Conservation (phyloP, 129 eudicot species). For the Calendula officinalis region DNA sequence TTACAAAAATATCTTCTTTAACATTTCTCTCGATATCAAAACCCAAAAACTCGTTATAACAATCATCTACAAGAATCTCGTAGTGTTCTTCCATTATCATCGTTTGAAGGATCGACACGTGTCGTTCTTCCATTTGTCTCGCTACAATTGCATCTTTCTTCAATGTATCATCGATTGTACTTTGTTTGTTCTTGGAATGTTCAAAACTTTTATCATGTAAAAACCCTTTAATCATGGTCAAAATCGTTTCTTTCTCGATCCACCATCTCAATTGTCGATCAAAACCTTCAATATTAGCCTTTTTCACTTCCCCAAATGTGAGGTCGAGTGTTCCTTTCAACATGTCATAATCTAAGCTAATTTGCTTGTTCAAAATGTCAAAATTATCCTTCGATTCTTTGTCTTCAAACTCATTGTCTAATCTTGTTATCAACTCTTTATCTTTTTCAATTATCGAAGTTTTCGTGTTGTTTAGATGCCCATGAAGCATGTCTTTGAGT, state of each 20-base stretch:
- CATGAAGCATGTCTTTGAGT: constrained; percentile 45
- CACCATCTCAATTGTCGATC: constrained; percentile 47
- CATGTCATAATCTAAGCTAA: constrained; percentile 53
- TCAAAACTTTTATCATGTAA: constrained; percentile 27
- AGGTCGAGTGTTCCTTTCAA: constrained; percentile 51
- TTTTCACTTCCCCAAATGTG: constrained; percentile 47
- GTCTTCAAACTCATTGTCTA: constrained; percentile 30
- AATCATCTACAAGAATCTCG: constrained; percentile 33
- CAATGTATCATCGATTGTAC: constrained; percentile 1
- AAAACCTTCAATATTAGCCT: constrained; percentile 36
- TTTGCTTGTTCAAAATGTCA: constrained; percentile 32
- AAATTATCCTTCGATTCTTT: constrained; percentile 36
- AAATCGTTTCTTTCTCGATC: constrained; percentile 53
- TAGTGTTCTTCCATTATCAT: constrained; percentile 46
- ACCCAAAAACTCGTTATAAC: constrained; percentile 23
- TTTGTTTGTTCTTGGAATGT: constrained; percentile 22
- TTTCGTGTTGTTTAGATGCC: constrained; percentile 41
- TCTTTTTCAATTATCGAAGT: constrained; percentile 45
- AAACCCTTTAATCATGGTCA: constrained; percentile 40
- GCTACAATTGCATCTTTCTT: constrained; percentile 41
- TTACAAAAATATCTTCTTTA: constrained; percentile 16
- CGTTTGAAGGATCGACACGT: constrained; percentile 22
- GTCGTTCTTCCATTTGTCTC: constrained; percentile 36
- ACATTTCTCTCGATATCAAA: constrained; percentile 24
- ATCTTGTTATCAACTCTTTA: constrained; percentile 41